Base-by-base conservation (phyloP, 139 green algal species). In the Micractinium conductrix region DNA sequence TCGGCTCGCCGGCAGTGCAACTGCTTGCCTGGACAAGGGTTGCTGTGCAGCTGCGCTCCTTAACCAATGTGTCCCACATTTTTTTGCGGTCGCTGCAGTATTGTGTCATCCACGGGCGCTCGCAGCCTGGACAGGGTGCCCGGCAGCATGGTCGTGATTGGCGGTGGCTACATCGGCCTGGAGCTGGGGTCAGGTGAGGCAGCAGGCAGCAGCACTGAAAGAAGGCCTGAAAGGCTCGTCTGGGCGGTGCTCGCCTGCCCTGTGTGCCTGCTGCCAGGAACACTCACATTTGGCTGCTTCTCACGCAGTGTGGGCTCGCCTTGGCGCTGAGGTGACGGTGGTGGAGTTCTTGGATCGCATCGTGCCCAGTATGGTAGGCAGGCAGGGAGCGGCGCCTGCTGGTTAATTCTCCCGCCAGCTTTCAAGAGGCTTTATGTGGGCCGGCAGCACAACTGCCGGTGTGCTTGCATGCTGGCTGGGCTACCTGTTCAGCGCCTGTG, bases 131-230 rank as follows among this genome's bases (percentile, higher is more conserved):
- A 97, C 58, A 78, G 94, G 28, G 90, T 99, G 19, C 97, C 97
- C 0, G 93, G 97, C 85, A 94, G 86, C 38, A 90, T 99, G 93
- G 92, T 99, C 30, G 96, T 99, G 30, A 98, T 99, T 71, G 97
- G 97, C 5, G 96, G 95, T 0, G 97, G 97, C 43, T 94, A 97
- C 90, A 99, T 99, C 75, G 97, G 97, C 7, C 92, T 99, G 74
- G 97, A 99, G 93, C 97, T 99, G 94, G 97, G 96, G 7, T 96
- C 89, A 60, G 76, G 76, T 80, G 9, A 40, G 73, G 1, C 19
- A 16, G 48, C 55, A 0, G 38, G 22, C 24, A 44, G 4, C 30
- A 30, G 72, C 12, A 38, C 28, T 19, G 53, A 16, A 62, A 16
- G 53, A 21, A 14, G 10, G 53, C 53, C 53, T 62, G 24, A 4